Base-by-base conservation (phyloP, 768 basidiomycete genomes). In the Mycena latifolia region DNA sequence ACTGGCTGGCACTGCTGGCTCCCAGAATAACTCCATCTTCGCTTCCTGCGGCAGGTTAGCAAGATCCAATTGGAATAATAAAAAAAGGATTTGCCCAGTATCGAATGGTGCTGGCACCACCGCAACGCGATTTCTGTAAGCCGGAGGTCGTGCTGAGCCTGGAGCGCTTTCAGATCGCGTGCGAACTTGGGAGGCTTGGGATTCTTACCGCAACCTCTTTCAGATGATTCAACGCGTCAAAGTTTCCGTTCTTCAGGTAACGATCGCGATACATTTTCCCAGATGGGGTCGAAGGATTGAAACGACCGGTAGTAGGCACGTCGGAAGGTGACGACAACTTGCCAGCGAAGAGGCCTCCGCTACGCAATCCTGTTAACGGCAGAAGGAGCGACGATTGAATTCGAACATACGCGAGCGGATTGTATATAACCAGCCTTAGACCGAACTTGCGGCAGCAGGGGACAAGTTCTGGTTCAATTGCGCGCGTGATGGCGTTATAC, bases 91-190 rank as follows among this genome's bases (percentile, higher is more conserved):
- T 29, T 41, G 33, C 69, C 73, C 22, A 87, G 72, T 2, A 73
- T 66, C 0, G 83, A 85, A 63, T 87, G 86, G 56, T 87, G 80
- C 71, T 86, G 83, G 66, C 80, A 78, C 86, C 86, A 88, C 20
- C 86, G 76, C 62, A 86, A 74, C 0, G 84, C 85, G 18, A 86
- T 80, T 73, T 86, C 85, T 6, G 81, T 81, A n/a, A 85, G 74
- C 5, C 79, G 76, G 5, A 87, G 71, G 43, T 73, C 55, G 56
- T 86, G 79, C 60, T 82, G 81, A 37, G 74, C 79, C 83, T 83
- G 58, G 14, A 37, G 41, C 35, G 28, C 39, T 29, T 18, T 54
- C 63, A 52, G 37, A 55, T 41, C 35, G 25, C 2, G 28, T 41
- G 25, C 2, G 28, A 37, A 22, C 37, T 39, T 18, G 17, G 7